Evolutionary conservation across 2,329 filamentous ascomycete species (phyloP).

Genomic region (Berkeleyomyces basicola): DNA sequence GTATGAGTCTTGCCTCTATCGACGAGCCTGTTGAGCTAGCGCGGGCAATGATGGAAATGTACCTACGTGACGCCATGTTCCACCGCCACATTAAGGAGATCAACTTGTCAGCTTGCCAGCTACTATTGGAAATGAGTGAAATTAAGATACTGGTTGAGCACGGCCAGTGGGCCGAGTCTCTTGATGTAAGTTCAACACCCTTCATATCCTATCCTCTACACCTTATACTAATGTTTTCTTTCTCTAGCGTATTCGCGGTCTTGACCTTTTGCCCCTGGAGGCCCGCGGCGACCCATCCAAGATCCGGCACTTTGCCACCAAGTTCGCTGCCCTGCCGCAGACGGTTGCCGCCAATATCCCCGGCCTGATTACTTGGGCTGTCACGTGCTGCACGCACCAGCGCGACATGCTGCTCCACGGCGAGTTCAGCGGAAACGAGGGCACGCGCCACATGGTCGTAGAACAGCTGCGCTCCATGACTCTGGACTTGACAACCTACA

Average conservation of each 20-base stretch:
- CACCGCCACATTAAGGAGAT: constrained; percentile 38
- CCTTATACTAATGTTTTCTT: constrained; percentile 1
- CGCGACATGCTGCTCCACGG: constrained; percentile 52
- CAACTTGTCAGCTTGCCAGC: constrained; percentile 38
- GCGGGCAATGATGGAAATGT: constrained; percentile 45
- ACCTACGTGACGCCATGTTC: constrained; percentile 44
- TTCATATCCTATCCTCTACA: neutral
- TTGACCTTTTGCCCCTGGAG: constrained; percentile 66
- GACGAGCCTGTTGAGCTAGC: constrained; percentile 45
- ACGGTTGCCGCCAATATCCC: constrained; percentile 80
- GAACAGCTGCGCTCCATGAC: constrained; percentile 63
- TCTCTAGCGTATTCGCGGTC: constrained; percentile 48
- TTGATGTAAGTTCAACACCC: constrained; percentile 34
- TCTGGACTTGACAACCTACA: constrained; percentile 84
- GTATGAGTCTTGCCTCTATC: constrained; percentile 28
- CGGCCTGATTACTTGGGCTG: constrained; percentile 84
- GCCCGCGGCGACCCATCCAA: constrained; percentile 57
- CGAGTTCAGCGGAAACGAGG: constrained; percentile 58
- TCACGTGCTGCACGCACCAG: constrained; percentile 68
- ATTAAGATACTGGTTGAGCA: constrained; percentile 41
- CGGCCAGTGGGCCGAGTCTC: constrained; percentile 37
- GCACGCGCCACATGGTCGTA: constrained; percentile 45
- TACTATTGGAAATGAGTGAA: constrained; percentile 43
- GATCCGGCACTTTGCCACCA: constrained; percentile 65
- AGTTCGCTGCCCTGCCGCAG: constrained; percentile 62